Conservation (phyloP, 106 monocot species). For the Acorus gramineus region DNA sequence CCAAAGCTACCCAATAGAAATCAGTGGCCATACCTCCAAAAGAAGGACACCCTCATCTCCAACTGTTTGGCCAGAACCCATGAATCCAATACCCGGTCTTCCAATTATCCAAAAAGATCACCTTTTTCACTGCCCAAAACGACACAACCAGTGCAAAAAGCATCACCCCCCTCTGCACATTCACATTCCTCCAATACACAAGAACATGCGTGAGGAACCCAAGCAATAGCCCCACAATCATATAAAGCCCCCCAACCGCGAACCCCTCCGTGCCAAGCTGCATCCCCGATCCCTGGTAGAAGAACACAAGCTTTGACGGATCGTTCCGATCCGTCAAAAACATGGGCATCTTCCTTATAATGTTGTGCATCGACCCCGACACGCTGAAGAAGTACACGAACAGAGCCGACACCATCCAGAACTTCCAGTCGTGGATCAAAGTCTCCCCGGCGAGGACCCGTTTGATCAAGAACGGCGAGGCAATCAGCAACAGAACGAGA, state of each 20-base stretch:
- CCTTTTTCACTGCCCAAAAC: slow-evolving; percentile 85
- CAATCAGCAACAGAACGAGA: slow-evolving; percentile 18
- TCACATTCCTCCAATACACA: slow-evolving; percentile 36
- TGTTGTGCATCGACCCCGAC: slow-evolving; percentile 78
- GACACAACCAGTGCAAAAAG: slow-evolving; percentile 50
- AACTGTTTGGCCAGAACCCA: slow-evolving; percentile 73
- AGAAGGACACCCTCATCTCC: slow-evolving; percentile 32
- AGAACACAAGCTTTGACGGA: slow-evolving; percentile 60
- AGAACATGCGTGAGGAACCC: slow-evolving; percentile 62
- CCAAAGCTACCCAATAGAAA: no score
- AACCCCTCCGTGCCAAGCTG: slow-evolving; percentile 93
- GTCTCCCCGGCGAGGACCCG: slow-evolving; percentile 58
- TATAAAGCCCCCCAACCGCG: slow-evolving; percentile 76
- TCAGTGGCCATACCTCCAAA: neutral
- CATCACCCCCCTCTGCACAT: slow-evolving; percentile 59
- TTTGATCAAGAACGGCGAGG: slow-evolving; percentile 54
- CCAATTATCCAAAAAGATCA: slow-evolving; percentile 91
- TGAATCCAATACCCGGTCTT: slow-evolving; percentile 96
- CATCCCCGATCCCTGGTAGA: slow-evolving; percentile 93
- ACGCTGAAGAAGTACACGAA: slow-evolving; percentile 97
- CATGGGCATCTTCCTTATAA: slow-evolving; percentile 82
- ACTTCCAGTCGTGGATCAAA: slow-evolving; percentile 50
- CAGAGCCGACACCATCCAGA: slow-evolving; percentile 71
- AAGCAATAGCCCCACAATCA: slow-evolving; percentile 71
- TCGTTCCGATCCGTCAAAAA: slow-evolving; percentile 46